phyloP scores from a whole-genome alignment of 169 alveolate genomes.

The Plasmodium malariae region DNA sequence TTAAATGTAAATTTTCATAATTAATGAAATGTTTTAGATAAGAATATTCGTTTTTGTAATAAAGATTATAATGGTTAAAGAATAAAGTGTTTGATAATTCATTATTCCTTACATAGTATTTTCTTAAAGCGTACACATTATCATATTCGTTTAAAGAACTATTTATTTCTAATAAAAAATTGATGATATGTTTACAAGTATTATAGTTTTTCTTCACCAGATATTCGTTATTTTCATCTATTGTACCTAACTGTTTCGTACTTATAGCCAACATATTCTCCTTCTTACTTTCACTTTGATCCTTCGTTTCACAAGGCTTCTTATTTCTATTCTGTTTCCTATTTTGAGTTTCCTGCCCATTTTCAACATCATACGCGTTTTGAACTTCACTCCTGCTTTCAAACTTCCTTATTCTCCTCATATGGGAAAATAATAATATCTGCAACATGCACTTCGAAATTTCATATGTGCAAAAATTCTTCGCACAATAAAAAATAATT shows the following conservation, averaged over 20 bases:
- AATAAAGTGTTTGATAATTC: constrained; percentile 43
- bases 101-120: constrained; percentile 10
- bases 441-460: constrained; percentile 39
- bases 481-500: constrained; percentile 49
- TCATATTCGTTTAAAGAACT: constrained; percentile 40
- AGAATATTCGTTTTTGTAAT: constrained; percentile 35
- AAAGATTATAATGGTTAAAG: constrained; percentile 32
- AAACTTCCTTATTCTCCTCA: constrained; percentile 17
- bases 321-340: neutral
- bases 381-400: neutral
- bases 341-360: neutral
- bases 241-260: neutral
- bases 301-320: neutral
- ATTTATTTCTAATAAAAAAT: constrained; percentile 51
- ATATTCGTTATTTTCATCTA: neutral
- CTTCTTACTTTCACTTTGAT: neutral
- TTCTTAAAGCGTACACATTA: constrained; percentile 46
- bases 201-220: neutral
- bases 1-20: constrained; percentile 36
- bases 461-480: constrained; percentile 40
- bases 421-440: constrained; percentile 3
- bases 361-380: neutral
- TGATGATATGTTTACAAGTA: constrained; percentile 33
- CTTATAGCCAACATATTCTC: neutral
- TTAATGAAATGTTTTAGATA: constrained; percentile 27